Conservation (phyloP, 306 rosid genomes). For the Glycine latifolia region DNA sequence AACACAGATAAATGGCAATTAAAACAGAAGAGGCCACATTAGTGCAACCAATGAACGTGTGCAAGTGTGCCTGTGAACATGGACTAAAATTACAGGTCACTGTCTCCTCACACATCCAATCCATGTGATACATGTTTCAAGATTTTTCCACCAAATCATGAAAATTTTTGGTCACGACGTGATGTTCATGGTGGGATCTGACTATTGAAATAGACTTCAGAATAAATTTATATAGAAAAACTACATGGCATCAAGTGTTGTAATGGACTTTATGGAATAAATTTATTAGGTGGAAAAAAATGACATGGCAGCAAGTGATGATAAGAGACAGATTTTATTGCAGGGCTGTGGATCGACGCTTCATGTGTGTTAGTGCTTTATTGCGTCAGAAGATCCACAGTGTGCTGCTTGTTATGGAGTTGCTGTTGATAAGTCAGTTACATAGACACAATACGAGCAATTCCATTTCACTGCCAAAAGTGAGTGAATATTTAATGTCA, state of each 20-base stretch:
- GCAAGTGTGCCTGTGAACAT: constrained; percentile 49
- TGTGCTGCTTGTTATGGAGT: constrained; percentile 49
- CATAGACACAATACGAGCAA: constrained; percentile 74
- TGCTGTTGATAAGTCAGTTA: constrained; percentile 77
- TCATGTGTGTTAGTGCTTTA: constrained; percentile 44
- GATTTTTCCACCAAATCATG: constrained; percentile 38
- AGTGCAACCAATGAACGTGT: constrained; percentile 54
- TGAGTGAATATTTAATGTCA: constrained; percentile 24
- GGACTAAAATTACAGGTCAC: constrained; percentile 46
- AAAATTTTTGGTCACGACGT: constrained; percentile 52
- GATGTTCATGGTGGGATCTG: constrained; percentile 73
- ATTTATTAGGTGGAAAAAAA: constrained; percentile 36
- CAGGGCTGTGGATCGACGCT: constrained; percentile 9
- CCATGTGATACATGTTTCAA: constrained; percentile 35
- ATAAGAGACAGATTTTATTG: constrained; percentile 46
- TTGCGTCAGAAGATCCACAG: constrained; percentile 61
- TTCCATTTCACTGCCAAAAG: constrained; percentile 67
- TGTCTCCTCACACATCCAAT: constrained; percentile 48
- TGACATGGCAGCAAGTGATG: constrained; percentile 45
- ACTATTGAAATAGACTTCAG: constrained; percentile 57
- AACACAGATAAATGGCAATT: constrained; percentile 27
- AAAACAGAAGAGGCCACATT: constrained; percentile 44
- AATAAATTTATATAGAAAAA: constrained; percentile 39
- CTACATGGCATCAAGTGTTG: constrained; percentile 42
- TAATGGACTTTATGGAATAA: constrained; percentile 26